Evolutionary conservation across 2,329 filamentous ascomycete genomes (phyloP), one percentile per base, ranked within the genome.

Genomic region (Mycosphaerelloides madeirae): DNA sequence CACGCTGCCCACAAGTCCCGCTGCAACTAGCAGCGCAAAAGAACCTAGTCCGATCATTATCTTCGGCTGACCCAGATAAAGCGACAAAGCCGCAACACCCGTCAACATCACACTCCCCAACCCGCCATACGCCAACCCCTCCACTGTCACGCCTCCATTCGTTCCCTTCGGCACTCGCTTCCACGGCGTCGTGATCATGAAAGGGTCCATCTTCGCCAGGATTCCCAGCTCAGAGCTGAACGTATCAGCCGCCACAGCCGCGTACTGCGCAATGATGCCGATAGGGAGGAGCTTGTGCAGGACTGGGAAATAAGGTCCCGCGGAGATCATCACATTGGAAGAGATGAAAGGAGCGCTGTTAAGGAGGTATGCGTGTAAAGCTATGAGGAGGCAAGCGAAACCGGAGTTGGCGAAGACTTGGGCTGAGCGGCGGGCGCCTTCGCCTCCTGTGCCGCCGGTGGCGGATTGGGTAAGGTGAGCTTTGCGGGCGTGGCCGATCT

Each of bases 141-240:
- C 72, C 0, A 81, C 56, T 0, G 88, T 94, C 7, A 98, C 87
- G 13, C 91, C 93, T 25, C 93, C 93, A 62, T 98, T 98, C 32
- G 93, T 97, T 38, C 93, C 93, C 1, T 80, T 84, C 0, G 93
- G 90, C 0, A 97, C 93, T 52, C 80, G 77, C 47, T 85, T 83
- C 59, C 93, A 76, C 13, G 77, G 80, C 12, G 86, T 90, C 3
- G 88, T 96, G 62, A 98, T 91, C 29, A 98, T 79, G 29, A 90
- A 81, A 7, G 93, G 93, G 34, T 79, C 72, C 18, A 77, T 77
- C 47, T 76, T 79, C 6, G 90, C 85, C 11, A 98, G 75, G 44
- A 98, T 98, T 12, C 93, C 93, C 15, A 98, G 81, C 70, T 98
- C 93, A 9, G 89, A 95, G 45, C 86, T 90, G 65, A 96, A 93